Base-by-base conservation (phyloP, 306 rosid genomes). In the Fragaria iinumae region DNA sequence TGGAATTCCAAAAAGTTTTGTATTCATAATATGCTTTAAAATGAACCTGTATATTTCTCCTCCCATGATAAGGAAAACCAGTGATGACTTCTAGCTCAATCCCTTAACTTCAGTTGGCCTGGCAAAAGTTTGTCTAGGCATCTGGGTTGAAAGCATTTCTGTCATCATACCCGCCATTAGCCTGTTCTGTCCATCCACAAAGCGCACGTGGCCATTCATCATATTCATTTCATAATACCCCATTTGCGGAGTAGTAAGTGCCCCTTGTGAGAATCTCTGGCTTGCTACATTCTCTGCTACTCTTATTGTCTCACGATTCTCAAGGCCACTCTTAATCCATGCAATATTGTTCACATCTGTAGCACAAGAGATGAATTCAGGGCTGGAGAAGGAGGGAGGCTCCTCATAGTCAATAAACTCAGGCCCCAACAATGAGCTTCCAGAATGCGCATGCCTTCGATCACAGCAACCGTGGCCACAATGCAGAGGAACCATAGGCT, bases 271-370 rank as follows among this genome's bases (percentile, higher is more conserved):
- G 52, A 69, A 57, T 74, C 81, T 78, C 55, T 70, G 75, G 72
- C 69, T 85, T 71, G 84, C 75, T 11, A 74, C 43, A 29, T 78
- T 74, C 25, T 71, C 88, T 36, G 87, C 66, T 12, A 76, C 72
- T 55, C 76, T 76, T 11, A 69, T 11, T 10, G 63, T 38, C 34
- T 82, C 66, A 66, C 52, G 73, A 34, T 77, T 89, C 82, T 86
- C 86, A 72, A 89, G 90, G 72, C 90, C 91, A 82, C 92, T 89
- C 87, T 88, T 87, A 65, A 91, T 89, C 93, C 93, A 91, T 59
- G 92, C 90, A 69, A 89, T 88, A 53, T 78, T 87, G 87, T 91
- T 91, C 74, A 88, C 77, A 71, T 91, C 93, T 53, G 93, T 87
- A 36, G 89, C 86, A 60, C 86, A 77, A 8, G 93, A 89, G 81